Conservation (phyloP, 2,329 filamentous ascomycete species). For the Penicillium thymicola region DNA sequence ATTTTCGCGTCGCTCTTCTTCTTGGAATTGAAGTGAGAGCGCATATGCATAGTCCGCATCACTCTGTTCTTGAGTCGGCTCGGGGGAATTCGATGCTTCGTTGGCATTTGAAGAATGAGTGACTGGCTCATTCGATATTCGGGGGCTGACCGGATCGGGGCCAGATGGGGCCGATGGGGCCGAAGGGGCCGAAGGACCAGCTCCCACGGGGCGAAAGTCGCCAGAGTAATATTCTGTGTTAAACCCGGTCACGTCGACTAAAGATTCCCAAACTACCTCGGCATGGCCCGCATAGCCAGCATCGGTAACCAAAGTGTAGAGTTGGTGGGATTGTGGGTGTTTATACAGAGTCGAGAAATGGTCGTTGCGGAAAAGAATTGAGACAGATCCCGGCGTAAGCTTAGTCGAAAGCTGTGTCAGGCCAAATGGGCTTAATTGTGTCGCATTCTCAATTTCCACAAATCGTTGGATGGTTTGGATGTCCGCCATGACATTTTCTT, state of each 20-base stretch:
- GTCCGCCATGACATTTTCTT: conserved; percentile 78
- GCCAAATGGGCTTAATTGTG: conserved; percentile 81
- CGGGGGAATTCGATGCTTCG: conserved; percentile 13
- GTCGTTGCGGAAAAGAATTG: conserved; percentile 93
- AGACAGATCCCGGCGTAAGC: conserved; percentile 72
- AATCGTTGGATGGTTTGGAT: conserved; percentile 82
- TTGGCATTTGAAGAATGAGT: conserved; percentile 4
- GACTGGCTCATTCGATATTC: conserved; percentile 26
- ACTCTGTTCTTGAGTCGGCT: conserved; percentile 63
- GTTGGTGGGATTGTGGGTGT: conserved; percentile 70
- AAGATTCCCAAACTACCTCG: conserved; percentile 93
- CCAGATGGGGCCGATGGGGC: conserved; percentile 23
- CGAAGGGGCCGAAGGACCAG: conserved; percentile 36
- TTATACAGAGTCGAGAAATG: conserved; percentile 95
- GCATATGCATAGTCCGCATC: conserved; percentile 75
- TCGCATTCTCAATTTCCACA: conserved; percentile 67
- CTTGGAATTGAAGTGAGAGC: conserved; percentile 85
- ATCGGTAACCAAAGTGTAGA: conserved; percentile 87
- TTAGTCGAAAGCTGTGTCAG: conserved; percentile 69
- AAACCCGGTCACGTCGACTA: conserved; percentile 83
- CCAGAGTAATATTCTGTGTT: conserved; percentile 81
- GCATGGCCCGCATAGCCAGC: conserved; percentile 83
- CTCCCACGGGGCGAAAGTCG: conserved; percentile 82
- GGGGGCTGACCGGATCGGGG: conserved; percentile 29
- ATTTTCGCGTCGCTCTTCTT: conserved; percentile 74